A percentile compares a stretch with the other conserved stretches of the same genome.
Evolutionary conservation across 352 stramenopile species (phyloP).

Genomic region (Globisporangium solare): DNA sequence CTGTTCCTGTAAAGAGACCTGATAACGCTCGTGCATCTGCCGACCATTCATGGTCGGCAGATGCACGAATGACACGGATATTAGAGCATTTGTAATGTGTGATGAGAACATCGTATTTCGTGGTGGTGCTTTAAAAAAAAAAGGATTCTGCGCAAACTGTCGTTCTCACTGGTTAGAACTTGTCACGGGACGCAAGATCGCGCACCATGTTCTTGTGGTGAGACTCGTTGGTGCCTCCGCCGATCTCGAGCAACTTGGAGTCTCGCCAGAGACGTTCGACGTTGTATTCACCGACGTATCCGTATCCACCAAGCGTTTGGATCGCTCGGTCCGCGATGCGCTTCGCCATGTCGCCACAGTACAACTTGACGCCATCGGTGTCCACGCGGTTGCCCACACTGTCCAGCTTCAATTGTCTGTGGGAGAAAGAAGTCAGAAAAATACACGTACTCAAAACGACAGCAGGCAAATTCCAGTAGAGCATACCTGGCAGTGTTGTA

Average conservation of each 20-base stretch:
- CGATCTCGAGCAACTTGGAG: conserved; percentile 99
- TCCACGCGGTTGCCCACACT: conserved; percentile 95
- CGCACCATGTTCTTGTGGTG: conserved; percentile 99
- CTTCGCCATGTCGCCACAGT: conserved; percentile 97
- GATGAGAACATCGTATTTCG: too few species aligned
- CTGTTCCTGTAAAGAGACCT: conserved; percentile 7
- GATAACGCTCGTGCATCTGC: neutral
- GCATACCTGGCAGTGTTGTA: conserved; percentile 92
- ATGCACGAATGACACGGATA: neutral
- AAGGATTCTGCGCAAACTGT: neutral
- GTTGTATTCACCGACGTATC: conserved; percentile 99
- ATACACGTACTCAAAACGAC: neutral
- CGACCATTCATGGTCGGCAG: too few species aligned
- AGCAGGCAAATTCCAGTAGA: conserved; percentile 1
- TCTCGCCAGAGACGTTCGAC: conserved; percentile 98
- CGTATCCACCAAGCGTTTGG: conserved; percentile 96
- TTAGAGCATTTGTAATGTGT: too few species aligned
- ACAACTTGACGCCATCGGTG: conserved; percentile 98
- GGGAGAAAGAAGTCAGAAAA: neutral
- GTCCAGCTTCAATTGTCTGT: conserved; percentile 91
- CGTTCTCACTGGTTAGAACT: conserved; percentile 26
- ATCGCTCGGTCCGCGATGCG: conserved; percentile 97
- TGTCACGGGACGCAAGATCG: conserved; percentile 45
- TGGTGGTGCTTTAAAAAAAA: too few species aligned
- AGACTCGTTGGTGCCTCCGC: conserved; percentile 97